Evolutionary conservation across 1,139 yeast species (phyloP).

Genomic region (Wickerhamomyces sp.): DNA sequence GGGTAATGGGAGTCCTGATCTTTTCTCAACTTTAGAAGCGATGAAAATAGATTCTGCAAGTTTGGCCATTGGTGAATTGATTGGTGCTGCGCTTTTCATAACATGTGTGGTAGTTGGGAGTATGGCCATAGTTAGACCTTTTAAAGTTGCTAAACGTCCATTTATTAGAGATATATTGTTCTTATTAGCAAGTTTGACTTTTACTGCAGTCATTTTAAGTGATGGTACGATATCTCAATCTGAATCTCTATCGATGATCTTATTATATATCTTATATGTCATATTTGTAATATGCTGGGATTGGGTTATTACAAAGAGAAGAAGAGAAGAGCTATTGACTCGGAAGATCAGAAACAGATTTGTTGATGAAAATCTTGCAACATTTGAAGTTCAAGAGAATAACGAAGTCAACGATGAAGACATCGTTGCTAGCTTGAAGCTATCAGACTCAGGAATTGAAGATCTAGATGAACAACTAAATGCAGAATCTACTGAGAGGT

Average conservation of each 20-base stretch:
- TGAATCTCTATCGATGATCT: constrained; percentile 43
- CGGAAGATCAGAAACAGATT: constrained; percentile 20
- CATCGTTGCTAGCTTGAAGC: constrained; percentile 19
- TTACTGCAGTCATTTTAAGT: constrained; percentile 38
- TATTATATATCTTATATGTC: constrained; percentile 36
- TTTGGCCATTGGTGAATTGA: constrained; percentile 80
- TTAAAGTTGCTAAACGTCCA: constrained; percentile 44
- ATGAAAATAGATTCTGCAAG: constrained; percentile 63
- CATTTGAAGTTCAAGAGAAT: constrained; percentile 13
- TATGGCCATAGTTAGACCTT: constrained; percentile 68
- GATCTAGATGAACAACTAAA: constrained; percentile 13
- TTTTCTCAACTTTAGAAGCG: constrained; percentile 79
- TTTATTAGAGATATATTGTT: constrained; percentile 40
- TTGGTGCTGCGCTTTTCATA: constrained; percentile 82
- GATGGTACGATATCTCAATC: constrained; percentile 45
- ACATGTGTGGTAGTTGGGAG: constrained; percentile 74
- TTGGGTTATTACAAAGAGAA: constrained; percentile 23
- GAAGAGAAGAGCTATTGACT: constrained; percentile 21
- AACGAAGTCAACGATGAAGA: constrained; percentile 25
- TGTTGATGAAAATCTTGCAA: constrained; percentile 7
- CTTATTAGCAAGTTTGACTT: constrained; percentile 30
- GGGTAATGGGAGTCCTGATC: constrained; percentile 92
- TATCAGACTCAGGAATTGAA: constrained; percentile 14
- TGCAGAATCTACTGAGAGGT: constrained; percentile 7
- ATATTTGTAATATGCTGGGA: constrained; percentile 34